These are phyloP conservation scores for Zelopaecilomyces penicillatus DNA, from an alignment of 2,329 filamentous ascomycete genomes.

Conservation along the genomic window DNA sequence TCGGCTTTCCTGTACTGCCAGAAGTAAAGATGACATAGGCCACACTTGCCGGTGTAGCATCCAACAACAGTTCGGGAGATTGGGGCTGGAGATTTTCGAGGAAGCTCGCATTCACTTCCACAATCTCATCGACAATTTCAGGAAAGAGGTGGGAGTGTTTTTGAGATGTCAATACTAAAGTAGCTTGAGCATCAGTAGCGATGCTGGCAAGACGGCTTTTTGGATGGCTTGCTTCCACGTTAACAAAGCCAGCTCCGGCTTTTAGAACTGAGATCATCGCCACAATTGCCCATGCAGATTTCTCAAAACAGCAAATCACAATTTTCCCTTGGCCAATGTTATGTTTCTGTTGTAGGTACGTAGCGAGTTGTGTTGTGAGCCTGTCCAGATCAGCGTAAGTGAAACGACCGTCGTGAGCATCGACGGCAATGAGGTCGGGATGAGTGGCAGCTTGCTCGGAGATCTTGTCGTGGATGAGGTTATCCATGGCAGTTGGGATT, in stretches of 20 bases:
- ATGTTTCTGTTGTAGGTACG: background rate
- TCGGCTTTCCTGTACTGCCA: constrained; percentile 6
- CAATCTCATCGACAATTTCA: background rate
- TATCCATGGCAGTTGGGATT: background rate
- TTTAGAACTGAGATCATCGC: constrained; percentile 12
- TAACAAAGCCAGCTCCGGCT: constrained; percentile 11
- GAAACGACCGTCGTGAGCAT: background rate
- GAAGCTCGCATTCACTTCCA: background rate
- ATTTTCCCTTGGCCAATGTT: constrained; percentile 16
- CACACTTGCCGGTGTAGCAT: background rate
- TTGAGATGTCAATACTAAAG: background rate
- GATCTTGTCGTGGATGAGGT: background rate
- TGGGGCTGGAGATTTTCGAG: background rate
- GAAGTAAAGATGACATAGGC: constrained; percentile 7
- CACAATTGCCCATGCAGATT: constrained; percentile 19
- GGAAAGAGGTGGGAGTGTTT: background rate
- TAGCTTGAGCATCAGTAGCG: background rate
- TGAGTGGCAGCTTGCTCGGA: background rate
- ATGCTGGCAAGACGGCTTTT: background rate
- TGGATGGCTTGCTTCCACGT: constrained; percentile 9
- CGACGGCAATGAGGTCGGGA: background rate
- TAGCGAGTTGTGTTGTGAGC: background rate
- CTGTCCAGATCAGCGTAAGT: background rate
- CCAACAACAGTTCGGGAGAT: background rate
- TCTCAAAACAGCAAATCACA: constrained; percentile 10